phyloP scores from a whole-genome alignment of 2,329 filamentous ascomycete species.

The Juglanconis juglandina region DNA sequence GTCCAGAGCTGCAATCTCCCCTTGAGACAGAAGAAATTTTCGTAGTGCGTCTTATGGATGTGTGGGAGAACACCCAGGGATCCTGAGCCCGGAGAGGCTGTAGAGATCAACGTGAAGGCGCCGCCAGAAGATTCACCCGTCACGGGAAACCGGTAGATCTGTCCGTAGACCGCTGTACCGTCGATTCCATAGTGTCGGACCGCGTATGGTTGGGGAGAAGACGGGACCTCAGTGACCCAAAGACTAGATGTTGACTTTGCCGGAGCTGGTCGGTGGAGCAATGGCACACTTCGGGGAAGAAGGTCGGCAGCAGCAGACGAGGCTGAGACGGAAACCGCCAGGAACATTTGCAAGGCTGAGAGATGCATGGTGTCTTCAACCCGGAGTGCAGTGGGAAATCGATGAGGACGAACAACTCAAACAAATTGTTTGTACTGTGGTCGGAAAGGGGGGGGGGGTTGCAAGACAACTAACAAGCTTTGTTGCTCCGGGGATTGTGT shows the following conservation, averaged over 20 bases:
- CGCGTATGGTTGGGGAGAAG: constrained; percentile 5
- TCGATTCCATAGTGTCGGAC: constrained; percentile 11
- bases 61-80: constrained; percentile 41
- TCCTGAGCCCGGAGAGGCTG: constrained; percentile 35
- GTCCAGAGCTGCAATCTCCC: constrained; percentile 45
- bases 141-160: constrained; percentile 24
- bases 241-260: not conserved
- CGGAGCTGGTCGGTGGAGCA: not conserved
- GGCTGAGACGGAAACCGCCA: constrained; percentile 4
- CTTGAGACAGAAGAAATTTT: constrained; percentile 45
- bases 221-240: constrained; percentile 8
- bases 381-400: not conserved
- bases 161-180: not conserved
- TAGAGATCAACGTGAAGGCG: constrained; percentile 43
- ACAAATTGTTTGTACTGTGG: no score
- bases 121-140: constrained; percentile 41
- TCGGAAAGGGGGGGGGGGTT: no score
- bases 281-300: not conserved
- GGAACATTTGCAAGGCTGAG: constrained; percentile 1
- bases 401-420: not conserved
- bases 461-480: no score
- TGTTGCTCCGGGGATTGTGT: no score
- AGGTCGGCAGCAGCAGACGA: not conserved
- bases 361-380: constrained; percentile 1
- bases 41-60: constrained; percentile 39